Conservation (phyloP, 768 basidiomycete genomes). For the Lactarius vividus region DNA sequence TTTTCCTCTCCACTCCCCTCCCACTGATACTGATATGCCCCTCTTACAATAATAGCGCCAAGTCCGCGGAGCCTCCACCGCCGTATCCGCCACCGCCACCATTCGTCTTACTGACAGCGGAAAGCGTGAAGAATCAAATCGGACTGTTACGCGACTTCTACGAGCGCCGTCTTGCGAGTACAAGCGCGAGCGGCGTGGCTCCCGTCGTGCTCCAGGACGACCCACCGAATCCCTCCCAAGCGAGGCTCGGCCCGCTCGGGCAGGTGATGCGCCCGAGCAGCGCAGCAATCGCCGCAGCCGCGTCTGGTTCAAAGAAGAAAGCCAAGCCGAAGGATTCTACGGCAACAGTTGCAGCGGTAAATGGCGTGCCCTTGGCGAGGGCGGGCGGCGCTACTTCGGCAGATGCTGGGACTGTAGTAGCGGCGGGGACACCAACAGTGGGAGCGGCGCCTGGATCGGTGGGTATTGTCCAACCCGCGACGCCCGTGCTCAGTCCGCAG, state of each 20-base stretch:
- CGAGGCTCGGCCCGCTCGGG: conserved; percentile 77
- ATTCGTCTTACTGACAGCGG: conserved; percentile 67
- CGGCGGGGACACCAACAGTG: neutral
- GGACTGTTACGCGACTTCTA: conserved; percentile 82
- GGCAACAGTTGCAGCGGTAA: neutral
- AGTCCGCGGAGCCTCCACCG: conserved; percentile 70
- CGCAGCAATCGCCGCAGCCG: conserved; percentile 39
- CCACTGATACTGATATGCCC: conserved; percentile 1
- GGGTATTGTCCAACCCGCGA: neutral
- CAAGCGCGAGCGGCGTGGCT: conserved; percentile 1
- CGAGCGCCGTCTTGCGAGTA: conserved; percentile 48
- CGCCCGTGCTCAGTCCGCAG: conserved; percentile 1
- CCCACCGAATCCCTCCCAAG: conserved; percentile 50
- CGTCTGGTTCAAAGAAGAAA: conserved; percentile 62
- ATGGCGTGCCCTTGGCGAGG: neutral
- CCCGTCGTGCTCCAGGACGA: conserved; percentile 61
- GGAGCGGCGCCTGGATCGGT: conserved; percentile 1
- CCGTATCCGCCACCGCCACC: conserved; percentile 85
- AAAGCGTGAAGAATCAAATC: conserved; percentile 73
- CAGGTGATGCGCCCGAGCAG: conserved; percentile 59
- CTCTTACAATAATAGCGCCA: conserved; percentile 41
- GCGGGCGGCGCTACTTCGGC: neutral
- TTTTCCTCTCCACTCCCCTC: conserved; percentile 2
- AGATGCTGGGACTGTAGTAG: neutral
- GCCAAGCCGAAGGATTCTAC: conserved; percentile 32